Conservation (phyloP, 768 basidiomycete genomes). For the Suillus bovinus region DNA sequence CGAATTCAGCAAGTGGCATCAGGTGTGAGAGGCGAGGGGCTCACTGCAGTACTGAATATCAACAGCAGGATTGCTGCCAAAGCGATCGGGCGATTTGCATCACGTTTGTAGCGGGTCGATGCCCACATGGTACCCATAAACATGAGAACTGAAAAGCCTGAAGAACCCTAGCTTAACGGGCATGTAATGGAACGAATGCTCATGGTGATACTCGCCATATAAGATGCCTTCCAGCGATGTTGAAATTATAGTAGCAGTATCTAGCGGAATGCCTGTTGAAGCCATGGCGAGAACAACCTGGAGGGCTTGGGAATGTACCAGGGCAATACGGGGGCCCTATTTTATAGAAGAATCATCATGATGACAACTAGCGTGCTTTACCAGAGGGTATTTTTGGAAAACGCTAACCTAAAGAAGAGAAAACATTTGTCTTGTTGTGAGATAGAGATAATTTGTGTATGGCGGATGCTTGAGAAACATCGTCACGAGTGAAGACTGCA, state of each 20-base stretch:
- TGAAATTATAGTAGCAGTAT: slow-evolving; percentile 25
- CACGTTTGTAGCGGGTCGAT: slow-evolving; percentile 7
- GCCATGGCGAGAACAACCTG: neutral
- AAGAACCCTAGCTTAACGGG: neutral
- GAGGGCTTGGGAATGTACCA: neutral
- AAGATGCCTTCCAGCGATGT: slow-evolving; percentile 27
- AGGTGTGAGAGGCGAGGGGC: neutral
- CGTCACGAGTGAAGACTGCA: neutral
- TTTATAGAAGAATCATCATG: too few species aligned
- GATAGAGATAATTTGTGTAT: neutral
- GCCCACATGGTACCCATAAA: slow-evolving; percentile 26
- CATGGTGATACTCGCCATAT: slow-evolving; percentile 19
- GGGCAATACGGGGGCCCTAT: neutral
- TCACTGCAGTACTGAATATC: slow-evolving; percentile 23
- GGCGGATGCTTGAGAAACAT: neutral
- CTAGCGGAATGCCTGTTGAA: slow-evolving; percentile 14
- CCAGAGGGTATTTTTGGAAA: neutral
- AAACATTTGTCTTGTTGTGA: neutral
- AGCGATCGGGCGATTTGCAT: slow-evolving; percentile 16
- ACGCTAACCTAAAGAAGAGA: neutral
- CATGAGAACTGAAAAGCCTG: slow-evolving; percentile 33
- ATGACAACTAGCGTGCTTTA: too few species aligned
- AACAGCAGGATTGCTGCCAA: slow-evolving; percentile 20
- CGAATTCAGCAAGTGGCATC: neutral
- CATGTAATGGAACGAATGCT: neutral